A percentile compares a stretch with the other conserved stretches of the same genome.
phyloP scores from a whole-genome alignment of 345 rosid species.

The Chamaenerion angustifolium region DNA sequence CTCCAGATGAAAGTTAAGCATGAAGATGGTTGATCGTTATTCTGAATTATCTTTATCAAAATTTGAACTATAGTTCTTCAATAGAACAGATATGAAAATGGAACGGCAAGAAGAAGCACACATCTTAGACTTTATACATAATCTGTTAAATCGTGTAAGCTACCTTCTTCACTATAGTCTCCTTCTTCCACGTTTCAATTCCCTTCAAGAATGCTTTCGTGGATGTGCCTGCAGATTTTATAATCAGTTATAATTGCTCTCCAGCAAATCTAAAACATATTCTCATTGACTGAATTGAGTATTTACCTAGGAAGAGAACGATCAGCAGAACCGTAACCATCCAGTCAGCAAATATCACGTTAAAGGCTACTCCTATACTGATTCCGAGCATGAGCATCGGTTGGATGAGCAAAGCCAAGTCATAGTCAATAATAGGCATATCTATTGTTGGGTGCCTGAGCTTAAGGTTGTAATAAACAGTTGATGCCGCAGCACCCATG shows the following conservation, averaged over 20 bases:
- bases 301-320: slow-evolving; percentile 32
- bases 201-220: slow-evolving; percentile 80
- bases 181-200: slow-evolving; percentile 73
- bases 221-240: slow-evolving; percentile 46
- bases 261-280: background rate
- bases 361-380: slow-evolving; percentile 43
- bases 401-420: slow-evolving; percentile 38
- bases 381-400: slow-evolving; percentile 53
- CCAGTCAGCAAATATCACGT: slow-evolving; percentile 47
- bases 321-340: slow-evolving; percentile 49
- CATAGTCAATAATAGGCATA: slow-evolving; percentile 46
- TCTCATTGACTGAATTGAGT: background rate
- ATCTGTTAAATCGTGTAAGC: no score
- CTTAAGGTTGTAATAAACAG: slow-evolving; percentile 38
- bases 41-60: no score
- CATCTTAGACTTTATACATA: no score
- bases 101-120: no score
- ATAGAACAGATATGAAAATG: background rate
- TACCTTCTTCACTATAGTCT: slow-evolving; percentile 54
- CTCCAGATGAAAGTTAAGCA: background rate
- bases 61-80: no score
- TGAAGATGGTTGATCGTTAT: background rate
- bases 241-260: background rate
- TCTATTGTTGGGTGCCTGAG: slow-evolving; percentile 37
- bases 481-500: slow-evolving; percentile 43